phyloP scores from a whole-genome alignment of 2,329 filamentous ascomycete species.

The Fusarium succisae region DNA sequence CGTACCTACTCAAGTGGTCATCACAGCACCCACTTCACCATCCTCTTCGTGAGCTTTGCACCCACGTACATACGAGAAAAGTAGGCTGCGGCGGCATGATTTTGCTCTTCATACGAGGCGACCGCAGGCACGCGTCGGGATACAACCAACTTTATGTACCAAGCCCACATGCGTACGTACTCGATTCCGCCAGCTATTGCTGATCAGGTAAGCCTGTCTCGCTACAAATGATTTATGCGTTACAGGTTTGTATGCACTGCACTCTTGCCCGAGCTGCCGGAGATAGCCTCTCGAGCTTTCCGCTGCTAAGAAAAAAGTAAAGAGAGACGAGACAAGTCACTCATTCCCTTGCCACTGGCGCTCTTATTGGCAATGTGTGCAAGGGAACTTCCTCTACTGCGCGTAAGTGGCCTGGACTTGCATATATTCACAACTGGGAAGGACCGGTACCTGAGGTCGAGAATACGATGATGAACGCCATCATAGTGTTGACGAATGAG shows the following conservation, averaged over 20 bases:
- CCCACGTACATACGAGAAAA: slow-evolving; percentile 38
- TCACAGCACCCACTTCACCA: slow-evolving; percentile 34
- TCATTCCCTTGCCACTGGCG: background rate
- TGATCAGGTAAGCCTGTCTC: slow-evolving; percentile 31
- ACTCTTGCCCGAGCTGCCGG: slow-evolving; percentile 17
- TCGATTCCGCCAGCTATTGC: slow-evolving; percentile 31
- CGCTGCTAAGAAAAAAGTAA: background rate
- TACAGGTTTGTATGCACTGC: background rate
- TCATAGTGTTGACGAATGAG: slow-evolving; percentile 7
- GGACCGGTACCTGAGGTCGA: slow-evolving; percentile 11
- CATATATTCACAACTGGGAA: slow-evolving; percentile 1
- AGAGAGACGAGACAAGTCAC: slow-evolving; percentile 22
- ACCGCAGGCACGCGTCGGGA: slow-evolving; percentile 25
- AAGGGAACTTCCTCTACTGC: slow-evolving; percentile 13
- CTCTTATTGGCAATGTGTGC: slow-evolving; percentile 18
- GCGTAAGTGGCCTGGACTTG: slow-evolving; percentile 16
- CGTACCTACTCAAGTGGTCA: slow-evolving; percentile 18
- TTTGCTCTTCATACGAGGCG: slow-evolving; percentile 37
- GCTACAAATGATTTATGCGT: background rate
- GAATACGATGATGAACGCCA: slow-evolving; percentile 18
- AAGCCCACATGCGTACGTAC: slow-evolving; percentile 28
- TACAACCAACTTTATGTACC: slow-evolving; percentile 26
- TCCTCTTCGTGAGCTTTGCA: slow-evolving; percentile 25
- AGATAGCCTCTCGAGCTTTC: slow-evolving; percentile 15
- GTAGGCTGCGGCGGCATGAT: slow-evolving; percentile 38